Conservation (phyloP, 768 basidiomycete species). For the Flagelloscypha sp. region DNA sequence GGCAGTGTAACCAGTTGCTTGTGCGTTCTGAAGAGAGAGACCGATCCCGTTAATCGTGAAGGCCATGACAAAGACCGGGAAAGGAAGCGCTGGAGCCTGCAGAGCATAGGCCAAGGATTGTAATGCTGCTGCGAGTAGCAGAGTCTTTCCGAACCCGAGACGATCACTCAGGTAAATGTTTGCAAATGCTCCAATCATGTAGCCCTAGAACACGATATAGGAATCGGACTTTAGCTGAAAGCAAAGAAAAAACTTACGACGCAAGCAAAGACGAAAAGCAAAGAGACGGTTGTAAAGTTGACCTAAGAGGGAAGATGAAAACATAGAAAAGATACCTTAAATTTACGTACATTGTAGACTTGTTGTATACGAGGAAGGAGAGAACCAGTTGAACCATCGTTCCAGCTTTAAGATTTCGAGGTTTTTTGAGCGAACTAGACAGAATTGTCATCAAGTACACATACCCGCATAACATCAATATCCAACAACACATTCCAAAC, state of each 20-base stretch:
- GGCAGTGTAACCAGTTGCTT: constrained; percentile 36
- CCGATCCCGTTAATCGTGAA: background rate
- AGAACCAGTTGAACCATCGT: constrained; percentile 68
- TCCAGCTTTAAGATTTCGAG: no score
- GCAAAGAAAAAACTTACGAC: constrained; percentile 22
- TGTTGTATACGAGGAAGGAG: constrained; percentile 64
- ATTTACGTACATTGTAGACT: constrained; percentile 37
- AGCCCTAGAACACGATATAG: constrained; percentile 16
- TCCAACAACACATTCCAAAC: no score
- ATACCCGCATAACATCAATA: no score
- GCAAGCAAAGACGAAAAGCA: constrained; percentile 44
- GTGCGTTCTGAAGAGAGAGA: constrained; percentile 25
- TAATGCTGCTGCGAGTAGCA: constrained; percentile 25
- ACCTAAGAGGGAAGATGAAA: constrained; percentile 21
- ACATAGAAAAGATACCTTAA: background rate
- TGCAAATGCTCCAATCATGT: constrained; percentile 20
- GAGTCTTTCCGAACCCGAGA: constrained; percentile 17
- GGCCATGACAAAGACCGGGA: constrained; percentile 31
- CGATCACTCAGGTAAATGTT: constrained; percentile 21
- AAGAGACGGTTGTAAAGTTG: constrained; percentile 45
- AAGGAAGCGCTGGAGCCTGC: constrained; percentile 32
- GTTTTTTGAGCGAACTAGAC: no score
- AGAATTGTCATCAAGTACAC: no score
- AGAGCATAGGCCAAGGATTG: constrained; percentile 36
- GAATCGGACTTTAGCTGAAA: constrained; percentile 14